phyloP scores from a whole-genome alignment of 768 basidiomycete species.

The Tricholoma matsutake region DNA sequence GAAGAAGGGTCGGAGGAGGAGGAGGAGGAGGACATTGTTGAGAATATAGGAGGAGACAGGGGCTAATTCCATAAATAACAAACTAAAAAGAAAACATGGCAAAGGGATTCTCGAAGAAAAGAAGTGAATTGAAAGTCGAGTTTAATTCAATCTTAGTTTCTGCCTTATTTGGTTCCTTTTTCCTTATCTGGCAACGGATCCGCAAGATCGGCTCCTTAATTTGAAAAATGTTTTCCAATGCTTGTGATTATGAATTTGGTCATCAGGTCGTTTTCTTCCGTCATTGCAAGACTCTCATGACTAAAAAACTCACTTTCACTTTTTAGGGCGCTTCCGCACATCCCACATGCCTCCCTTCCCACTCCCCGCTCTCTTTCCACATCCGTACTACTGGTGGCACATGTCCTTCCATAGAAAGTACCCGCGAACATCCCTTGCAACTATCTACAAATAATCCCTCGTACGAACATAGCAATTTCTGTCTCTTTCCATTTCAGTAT shows the following conservation, averaged over 20 bases:
- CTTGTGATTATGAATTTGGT: neutral
- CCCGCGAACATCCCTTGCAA: slow-evolving; percentile 60
- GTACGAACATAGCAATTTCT: slow-evolving; percentile 58
- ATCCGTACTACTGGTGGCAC: slow-evolving; percentile 67
- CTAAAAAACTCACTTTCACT: too few species aligned
- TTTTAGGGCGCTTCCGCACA: slow-evolving; percentile 10
- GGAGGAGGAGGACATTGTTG: neutral
- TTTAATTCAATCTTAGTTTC: neutral
- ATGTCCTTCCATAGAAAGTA: slow-evolving; percentile 67
- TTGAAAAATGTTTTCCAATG: neutral
- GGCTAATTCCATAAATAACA: slow-evolving; percentile 8
- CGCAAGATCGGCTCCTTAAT: neutral
- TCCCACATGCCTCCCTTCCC: slow-evolving; percentile 52
- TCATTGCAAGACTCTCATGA: too few species aligned
- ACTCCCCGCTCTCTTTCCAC: slow-evolving; percentile 40
- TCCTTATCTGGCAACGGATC: neutral
- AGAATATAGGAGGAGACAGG: slow-evolving; percentile 9
- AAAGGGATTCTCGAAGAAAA: too few species aligned
- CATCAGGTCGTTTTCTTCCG: too few species aligned
- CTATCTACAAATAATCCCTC: slow-evolving; percentile 56
- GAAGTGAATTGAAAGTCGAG: neutral
- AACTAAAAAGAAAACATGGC: too few species aligned
- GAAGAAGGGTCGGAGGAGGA: neutral
- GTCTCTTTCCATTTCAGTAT: neutral
- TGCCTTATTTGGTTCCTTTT: neutral